Base-by-base conservation (phyloP, 169 alveolate species). In the Neospora caninum region DNA sequence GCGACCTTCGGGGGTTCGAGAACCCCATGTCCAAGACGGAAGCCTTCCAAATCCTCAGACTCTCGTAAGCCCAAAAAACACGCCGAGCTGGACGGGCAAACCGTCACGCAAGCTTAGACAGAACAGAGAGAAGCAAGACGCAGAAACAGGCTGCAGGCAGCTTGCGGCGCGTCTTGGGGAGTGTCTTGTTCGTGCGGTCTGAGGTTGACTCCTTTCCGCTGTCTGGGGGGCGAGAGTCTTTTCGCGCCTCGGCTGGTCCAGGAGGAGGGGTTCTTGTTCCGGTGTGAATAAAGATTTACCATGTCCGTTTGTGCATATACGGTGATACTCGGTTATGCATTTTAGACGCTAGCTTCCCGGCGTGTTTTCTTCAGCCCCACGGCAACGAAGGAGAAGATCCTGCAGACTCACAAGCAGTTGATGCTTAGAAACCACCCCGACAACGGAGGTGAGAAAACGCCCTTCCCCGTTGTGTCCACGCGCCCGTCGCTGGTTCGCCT, bases 361-460 rank as follows among this genome's bases (percentile, higher is more conserved):
- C 7, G 13, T 9, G 43, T n/a, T 16, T n/a, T 36, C 49, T 73
- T 31, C 84, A 96, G 97, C 45, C 95, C 97, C 38, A 96, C 98
- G 38, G 92, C 98, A 41, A 80, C 97, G 58, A 97, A 95, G 95
- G 98, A 97, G n/a, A 94, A 94, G 93, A 97, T 97, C 41, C 91
- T 98, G 53, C 97, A 97, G 67, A 92, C 96, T 49, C 98, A 97
- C 93, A 96, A 97, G 80, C 98, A 97, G 95, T 96, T 97, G 84
- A 97, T 97, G 99, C 95, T 97, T 94, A 92, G 98, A 86, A 97
- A 97, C 91, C 99, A 97, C 84, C 99, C 99, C 41, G 99, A 97
- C 86, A 97, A 97, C 83, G 99, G 99, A 80, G 99, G 98, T 95
- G 94, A 41, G 58, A 78, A 31, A 78, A 80, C 29, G 29, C 49